These are phyloP conservation scores for Boletus sp. DNA, from an alignment of 1,284 basidiomycete genomes.

Conservation along the genomic window DNA sequence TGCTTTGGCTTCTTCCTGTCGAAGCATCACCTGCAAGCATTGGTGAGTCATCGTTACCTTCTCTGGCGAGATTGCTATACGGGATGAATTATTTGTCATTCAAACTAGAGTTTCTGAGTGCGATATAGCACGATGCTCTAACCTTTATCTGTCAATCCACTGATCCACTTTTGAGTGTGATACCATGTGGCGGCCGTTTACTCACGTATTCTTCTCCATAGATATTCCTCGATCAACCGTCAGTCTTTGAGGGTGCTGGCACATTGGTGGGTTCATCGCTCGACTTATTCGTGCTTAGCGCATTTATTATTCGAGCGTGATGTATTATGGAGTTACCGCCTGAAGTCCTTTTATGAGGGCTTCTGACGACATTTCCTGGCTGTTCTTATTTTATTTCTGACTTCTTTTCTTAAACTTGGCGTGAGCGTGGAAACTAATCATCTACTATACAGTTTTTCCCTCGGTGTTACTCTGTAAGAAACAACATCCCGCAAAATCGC, in stretches of 20 bases:
- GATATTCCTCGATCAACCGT: not conserved
- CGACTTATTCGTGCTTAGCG: not conserved
- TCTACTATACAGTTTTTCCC: not conserved
- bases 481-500: accelerated
- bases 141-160: slow-evolving; percentile 59
- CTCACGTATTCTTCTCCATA: slow-evolving; percentile 5
- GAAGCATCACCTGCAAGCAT: not conserved
- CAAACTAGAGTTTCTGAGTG: slow-evolving; percentile 90
- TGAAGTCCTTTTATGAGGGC: slow-evolving; percentile 15
- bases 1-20: not conserved
- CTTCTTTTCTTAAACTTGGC: not conserved
- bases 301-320: not conserved
- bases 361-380: slow-evolving; percentile 25
- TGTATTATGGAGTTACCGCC: slow-evolving; percentile 39
- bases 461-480: not conserved
- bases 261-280: slow-evolving; percentile 10
- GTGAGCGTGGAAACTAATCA: slow-evolving; percentile 6
- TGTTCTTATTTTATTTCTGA: slow-evolving; percentile 35
- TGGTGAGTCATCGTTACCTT: slow-evolving; percentile 16
- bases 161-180: slow-evolving; percentile 38
- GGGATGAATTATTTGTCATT: slow-evolving; percentile 58
- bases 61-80: slow-evolving; percentile 16
- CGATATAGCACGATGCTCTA: slow-evolving; percentile 60
- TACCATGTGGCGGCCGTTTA: not conserved
- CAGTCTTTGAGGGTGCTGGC: not conserved